phyloP scores from a whole-genome alignment of 1,139 yeast species.

The Saccharomyces hybrid region DNA sequence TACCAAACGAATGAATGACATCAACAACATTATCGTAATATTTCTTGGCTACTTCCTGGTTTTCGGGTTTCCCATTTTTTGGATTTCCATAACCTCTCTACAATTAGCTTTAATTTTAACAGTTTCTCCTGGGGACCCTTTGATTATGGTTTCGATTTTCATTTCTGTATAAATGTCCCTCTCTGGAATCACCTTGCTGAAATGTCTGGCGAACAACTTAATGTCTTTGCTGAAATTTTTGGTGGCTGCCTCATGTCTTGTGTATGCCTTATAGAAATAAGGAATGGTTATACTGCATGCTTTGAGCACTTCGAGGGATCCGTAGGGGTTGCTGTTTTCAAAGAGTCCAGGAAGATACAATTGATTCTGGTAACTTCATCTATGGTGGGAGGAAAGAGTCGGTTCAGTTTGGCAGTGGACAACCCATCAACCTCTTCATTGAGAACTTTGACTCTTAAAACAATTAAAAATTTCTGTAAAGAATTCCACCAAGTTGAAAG shows the following conservation, averaged over 20 bases:
- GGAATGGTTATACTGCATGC: constrained; percentile 80
- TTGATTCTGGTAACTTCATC: constrained; percentile 88
- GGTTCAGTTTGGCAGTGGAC: constrained; percentile 58
- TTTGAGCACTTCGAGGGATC: constrained; percentile 64
- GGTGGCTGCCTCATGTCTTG: constrained; percentile 88
- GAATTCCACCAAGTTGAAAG: constrained; percentile 65
- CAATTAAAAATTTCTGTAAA: constrained; percentile 70
- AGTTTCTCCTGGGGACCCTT: constrained; percentile 64
- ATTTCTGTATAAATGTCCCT: constrained; percentile 42
- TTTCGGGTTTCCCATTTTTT: constrained; percentile 30
- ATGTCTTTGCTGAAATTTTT: constrained; percentile 44
- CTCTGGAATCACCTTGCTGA: constrained; percentile 22
- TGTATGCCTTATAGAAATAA: constrained; percentile 83
- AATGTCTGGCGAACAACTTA: constrained; percentile 30
- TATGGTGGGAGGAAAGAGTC: constrained; percentile 85
- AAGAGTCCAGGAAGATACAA: constrained; percentile 70
- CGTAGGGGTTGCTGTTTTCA: constrained; percentile 61
- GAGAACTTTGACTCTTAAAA: constrained; percentile 63
- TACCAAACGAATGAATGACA: constrained; percentile 79
- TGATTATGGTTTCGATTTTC: constrained; percentile 60
- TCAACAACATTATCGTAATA: constrained; percentile 50
- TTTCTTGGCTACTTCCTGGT: constrained; percentile 34
- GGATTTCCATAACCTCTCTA: constrained; percentile 47
- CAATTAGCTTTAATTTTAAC: constrained; percentile 58
- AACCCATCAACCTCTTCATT: constrained; percentile 44